Conservation (phyloP, 2,329 filamentous ascomycete genomes). For the Diplodia seriata region DNA sequence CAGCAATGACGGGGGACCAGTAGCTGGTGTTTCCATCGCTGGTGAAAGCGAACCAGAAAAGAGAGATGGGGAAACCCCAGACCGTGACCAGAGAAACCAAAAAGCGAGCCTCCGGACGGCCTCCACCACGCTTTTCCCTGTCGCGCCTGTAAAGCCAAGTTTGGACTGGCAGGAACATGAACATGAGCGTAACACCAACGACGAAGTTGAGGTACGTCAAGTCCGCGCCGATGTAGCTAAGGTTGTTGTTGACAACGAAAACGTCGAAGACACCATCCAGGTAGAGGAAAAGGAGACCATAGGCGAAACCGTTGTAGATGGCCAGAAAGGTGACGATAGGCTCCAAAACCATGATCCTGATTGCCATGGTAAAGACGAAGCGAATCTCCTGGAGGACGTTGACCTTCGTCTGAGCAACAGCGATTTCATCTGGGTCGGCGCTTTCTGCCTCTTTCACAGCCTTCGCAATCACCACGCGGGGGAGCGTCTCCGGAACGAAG, state of each 20-base stretch:
- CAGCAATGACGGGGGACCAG: conserved; percentile 32
- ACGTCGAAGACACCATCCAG: conserved; percentile 81
- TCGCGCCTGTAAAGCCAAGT: conserved; percentile 66
- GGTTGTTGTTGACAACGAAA: conserved; percentile 73
- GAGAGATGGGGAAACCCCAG: conserved; percentile 50
- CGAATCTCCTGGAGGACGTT: conserved; percentile 30
- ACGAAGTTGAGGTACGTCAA: conserved; percentile 89
- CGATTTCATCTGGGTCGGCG: conserved; percentile 28
- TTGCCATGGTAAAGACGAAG: conserved; percentile 31
- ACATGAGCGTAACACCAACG: conserved; percentile 69
- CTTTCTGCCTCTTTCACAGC: conserved; percentile 22
- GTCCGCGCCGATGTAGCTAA: conserved; percentile 72
- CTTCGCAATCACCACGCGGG: conserved; percentile 29
- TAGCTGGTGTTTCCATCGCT: conserved; percentile 31
- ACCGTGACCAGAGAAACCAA: conserved; percentile 62
- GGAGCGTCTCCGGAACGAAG: conserved; percentile 30
- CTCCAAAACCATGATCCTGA: conserved; percentile 55
- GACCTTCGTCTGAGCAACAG: conserved; percentile 27
- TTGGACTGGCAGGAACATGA: conserved; percentile 61
- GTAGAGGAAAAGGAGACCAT: conserved; percentile 82
- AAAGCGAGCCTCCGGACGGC: conserved; percentile 64
- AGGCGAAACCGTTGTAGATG: conserved; percentile 59
- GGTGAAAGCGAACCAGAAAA: conserved; percentile 50
- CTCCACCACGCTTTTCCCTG: conserved; percentile 56
- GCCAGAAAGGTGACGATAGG: conserved; percentile 57